Conservation (phyloP, 1,284 basidiomycete species). For the Xanthoconium separans region DNA sequence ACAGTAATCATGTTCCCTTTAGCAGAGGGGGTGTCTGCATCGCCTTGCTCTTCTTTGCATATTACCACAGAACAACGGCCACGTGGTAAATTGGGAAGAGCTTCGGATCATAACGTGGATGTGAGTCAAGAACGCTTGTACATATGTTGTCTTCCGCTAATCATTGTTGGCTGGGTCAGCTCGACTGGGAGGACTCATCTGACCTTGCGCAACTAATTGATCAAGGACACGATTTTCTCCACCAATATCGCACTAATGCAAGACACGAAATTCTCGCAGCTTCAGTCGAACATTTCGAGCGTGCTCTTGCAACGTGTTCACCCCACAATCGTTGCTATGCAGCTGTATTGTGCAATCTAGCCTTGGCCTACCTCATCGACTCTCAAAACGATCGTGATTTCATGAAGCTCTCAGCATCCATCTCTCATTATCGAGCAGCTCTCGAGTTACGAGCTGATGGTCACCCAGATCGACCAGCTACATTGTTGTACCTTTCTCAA, state of each 20-base stretch:
- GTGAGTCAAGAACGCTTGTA: not conserved
- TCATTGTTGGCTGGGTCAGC: not conserved
- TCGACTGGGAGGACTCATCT: not conserved
- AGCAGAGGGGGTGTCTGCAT: not conserved
- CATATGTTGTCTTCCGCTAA: not conserved
- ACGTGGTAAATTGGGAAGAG: too few species aligned
- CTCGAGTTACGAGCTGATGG: not conserved
- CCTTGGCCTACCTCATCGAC: not conserved
- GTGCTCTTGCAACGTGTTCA: not conserved
- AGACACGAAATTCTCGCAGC: not conserved
- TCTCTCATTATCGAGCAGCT: slow-evolving; percentile 7
- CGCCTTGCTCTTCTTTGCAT: not conserved
- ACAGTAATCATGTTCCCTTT: not conserved
- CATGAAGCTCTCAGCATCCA: not conserved
- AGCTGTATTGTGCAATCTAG: slow-evolving; percentile 15
- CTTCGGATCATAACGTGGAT: too few species aligned
- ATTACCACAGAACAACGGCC: not conserved
- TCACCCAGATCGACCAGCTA: slow-evolving; percentile 8
- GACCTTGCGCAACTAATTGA: not conserved
- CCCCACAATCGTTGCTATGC: not conserved
- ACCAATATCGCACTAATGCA: not conserved
- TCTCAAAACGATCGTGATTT: not conserved
- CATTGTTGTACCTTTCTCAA: not conserved
- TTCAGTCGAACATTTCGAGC: not conserved
- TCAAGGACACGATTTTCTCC: not conserved